Evolutionary conservation across 1,139 yeast genomes (phyloP), one percentile per base, ranked within the genome.

Genomic region (Saccharomyces hybrid): DNA sequence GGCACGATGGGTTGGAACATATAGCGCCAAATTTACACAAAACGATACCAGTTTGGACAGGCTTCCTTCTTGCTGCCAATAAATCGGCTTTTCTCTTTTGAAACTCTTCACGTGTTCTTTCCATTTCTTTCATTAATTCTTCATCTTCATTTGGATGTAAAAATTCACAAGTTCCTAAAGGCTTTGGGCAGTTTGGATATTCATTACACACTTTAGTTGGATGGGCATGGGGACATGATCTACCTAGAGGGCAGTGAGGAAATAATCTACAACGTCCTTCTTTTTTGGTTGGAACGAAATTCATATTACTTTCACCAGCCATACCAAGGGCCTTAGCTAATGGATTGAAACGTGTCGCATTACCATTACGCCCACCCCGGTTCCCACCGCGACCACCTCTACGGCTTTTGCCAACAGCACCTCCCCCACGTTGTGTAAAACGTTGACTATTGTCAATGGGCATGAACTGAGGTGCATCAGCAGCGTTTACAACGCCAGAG

Each of bases 71-170:
- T 9, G 70, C 68, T 56, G 69, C 71, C 59, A 64, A 61, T n/a
- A 68, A 61, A 55, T 69, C 71, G 56, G 63, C 69, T 58, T 70
- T 74, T 66, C 70, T 75, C 66, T 70, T 75, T 57, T 78, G 80
- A 63, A 69, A 78, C 63, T 79, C 82, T 62, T 77, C 77, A 65
- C 77, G 80, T 23, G 82, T 78, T 64, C 77, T 78, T 64, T 83
- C 88, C 57, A 83, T 75, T 68, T 83, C 86, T 47, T 80, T 82
- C 72, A 84, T 82, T 63, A 86, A 75, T 44, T 67, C 88, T 61
- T 79, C 85, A 70, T 88, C 97, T 72, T 88, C 88, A 57, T 86
- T 88, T 9, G 95, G 91, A 69, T 89, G 97, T 62, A 89, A 74
- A 64, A 74, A 88, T 61, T 82, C 84, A 71, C 97, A 89, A 0